phyloP scores from a whole-genome alignment of 1,284 basidiomycete species.

The Irpex sp. region DNA sequence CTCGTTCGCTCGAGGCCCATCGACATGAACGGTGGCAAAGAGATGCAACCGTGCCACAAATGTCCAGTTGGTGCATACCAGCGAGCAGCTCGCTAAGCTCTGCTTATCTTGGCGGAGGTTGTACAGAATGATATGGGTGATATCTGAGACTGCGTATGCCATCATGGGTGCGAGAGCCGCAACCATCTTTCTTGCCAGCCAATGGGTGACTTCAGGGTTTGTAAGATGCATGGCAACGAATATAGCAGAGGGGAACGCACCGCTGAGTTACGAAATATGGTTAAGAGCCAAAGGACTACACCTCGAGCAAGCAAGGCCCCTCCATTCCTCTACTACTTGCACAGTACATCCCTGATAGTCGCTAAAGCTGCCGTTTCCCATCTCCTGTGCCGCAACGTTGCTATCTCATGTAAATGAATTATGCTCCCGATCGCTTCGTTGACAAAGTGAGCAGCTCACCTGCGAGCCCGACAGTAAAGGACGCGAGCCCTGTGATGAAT shows the following conservation, averaged over 20 bases:
- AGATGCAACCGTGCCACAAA: slow-evolving; percentile 8
- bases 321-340: neutral
- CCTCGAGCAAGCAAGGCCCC: no score
- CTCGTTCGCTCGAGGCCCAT: neutral
- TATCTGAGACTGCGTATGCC: slow-evolving; percentile 3
- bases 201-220: neutral
- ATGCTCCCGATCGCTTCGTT: neutral
- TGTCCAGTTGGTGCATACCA: slow-evolving; percentile 7
- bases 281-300: neutral
- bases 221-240: neutral
- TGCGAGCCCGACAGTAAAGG: neutral
- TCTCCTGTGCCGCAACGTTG: neutral
- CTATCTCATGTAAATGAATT: neutral
- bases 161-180: neutral
- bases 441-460: neutral
- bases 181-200: neutral
- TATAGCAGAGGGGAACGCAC: neutral
- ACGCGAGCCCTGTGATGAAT: neutral
- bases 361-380: neutral
- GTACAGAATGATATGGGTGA: slow-evolving; percentile 12
- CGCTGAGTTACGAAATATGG: no score
- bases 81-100: slow-evolving; percentile 8
- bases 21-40: slow-evolving; percentile 7
- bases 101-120: slow-evolving; percentile 11
- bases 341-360: neutral